These are phyloP conservation scores for Cercospora canescens DNA, from an alignment of 2,329 filamentous ascomycete genomes.

Conservation along the genomic window DNA sequence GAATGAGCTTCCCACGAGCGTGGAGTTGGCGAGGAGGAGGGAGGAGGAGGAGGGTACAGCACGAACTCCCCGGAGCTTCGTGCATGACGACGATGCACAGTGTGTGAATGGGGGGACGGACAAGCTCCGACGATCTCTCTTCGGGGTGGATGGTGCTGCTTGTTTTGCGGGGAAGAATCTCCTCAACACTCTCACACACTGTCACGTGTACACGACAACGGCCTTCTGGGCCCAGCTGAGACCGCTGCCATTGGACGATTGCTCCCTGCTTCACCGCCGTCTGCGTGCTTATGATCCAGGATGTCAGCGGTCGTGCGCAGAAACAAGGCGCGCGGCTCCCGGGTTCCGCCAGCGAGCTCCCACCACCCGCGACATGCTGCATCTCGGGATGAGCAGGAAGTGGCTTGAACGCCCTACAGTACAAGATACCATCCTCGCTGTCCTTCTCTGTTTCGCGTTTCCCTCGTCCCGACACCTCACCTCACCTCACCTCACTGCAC, in stretches of 20 bases:
- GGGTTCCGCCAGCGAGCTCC: conserved; percentile 6
- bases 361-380: conserved; percentile 5
- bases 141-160: neutral
- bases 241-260: neutral
- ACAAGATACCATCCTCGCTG: too few species aligned
- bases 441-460: conserved; percentile 5
- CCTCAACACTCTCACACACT: neutral
- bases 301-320: conserved; percentile 2
- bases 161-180: conserved; percentile 1
- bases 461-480: neutral
- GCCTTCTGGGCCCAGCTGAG: neutral
- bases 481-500: neutral
- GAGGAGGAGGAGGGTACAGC: neutral
- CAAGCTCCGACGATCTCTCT: neutral
- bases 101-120: neutral
- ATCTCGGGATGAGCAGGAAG: conserved; percentile 7
- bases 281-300: neutral
- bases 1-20: neutral
- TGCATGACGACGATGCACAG: neutral
- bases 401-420: neutral
- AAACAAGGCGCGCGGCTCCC: conserved; percentile 7
- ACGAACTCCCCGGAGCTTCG: neutral
- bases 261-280: neutral
- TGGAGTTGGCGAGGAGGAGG: neutral
- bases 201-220: neutral